phyloP scores from a whole-genome alignment of 352 stramenopile species.

The Pythium sp. region DNA sequence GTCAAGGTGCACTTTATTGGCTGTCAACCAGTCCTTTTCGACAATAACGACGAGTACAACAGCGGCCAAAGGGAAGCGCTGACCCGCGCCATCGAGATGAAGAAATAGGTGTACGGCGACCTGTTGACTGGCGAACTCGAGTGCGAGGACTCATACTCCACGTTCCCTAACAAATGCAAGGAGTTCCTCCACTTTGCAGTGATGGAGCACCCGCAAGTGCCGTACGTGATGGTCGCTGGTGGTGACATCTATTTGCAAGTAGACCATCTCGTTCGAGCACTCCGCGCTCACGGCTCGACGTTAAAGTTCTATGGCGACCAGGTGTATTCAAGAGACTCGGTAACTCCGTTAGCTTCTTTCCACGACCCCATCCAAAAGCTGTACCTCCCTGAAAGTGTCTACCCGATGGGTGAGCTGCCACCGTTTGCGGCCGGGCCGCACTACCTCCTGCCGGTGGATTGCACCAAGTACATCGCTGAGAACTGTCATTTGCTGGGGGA shows the following conservation, averaged over 20 bases:
- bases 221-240: conserved; percentile 58
- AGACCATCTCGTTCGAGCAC: conserved; percentile 23
- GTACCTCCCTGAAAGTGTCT: conserved; percentile 28
- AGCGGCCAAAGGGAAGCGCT: conserved; percentile 4
- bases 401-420: conserved; percentile 27
- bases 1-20: conserved; percentile 41
- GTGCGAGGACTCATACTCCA: conserved; percentile 36
- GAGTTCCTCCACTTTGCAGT: conserved; percentile 32
- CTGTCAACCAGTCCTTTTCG: conserved; percentile 18
- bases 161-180: conserved; percentile 32
- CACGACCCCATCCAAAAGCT: conserved; percentile 26
- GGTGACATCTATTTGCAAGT: conserved; percentile 52
- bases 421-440: conserved; percentile 41
- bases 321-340: conserved; percentile 9
- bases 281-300: neutral
- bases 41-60: neutral
- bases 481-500: conserved; percentile 28
- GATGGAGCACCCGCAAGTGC: conserved; percentile 4
- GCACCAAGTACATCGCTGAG: conserved; percentile 31
- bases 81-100: conserved; percentile 18
- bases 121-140: conserved; percentile 37
- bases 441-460: conserved; percentile 52
- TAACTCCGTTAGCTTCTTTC: conserved; percentile 11
- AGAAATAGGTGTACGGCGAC: conserved; percentile 34
- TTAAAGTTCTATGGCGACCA: conserved; percentile 30